Evolutionary conservation across 768 basidiomycete genomes (phyloP).

Genomic region (Tylopilus sp.): DNA sequence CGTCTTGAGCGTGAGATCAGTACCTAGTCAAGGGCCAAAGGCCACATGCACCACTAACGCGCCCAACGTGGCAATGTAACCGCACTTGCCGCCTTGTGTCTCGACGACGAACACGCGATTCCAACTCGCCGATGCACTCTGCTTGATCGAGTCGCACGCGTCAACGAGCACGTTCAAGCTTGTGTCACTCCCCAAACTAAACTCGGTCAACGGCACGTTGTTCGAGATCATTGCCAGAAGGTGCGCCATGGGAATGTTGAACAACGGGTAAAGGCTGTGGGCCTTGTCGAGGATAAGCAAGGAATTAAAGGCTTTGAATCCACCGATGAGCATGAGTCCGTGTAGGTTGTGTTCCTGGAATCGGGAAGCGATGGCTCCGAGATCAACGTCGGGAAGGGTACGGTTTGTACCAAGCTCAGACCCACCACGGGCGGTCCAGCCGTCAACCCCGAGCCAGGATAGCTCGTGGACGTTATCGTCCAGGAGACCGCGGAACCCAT

Average conservation of each 20-base stretch:
- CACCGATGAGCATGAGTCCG: constrained; percentile 85
- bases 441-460: constrained; percentile 95
- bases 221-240: constrained; percentile 97
- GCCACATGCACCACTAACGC: constrained; percentile 77
- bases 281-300: constrained; percentile 76
- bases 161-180: constrained; percentile 95
- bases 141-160: constrained; percentile 98
- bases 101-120: constrained; percentile 98
- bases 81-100: constrained; percentile 95
- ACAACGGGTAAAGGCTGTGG: constrained; percentile 79
- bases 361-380: constrained; percentile 85
- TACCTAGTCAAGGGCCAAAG: background rate
- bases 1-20: constrained; percentile 44
- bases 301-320: constrained; percentile 91
- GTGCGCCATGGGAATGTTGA: constrained; percentile 95
- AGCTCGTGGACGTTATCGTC: constrained; percentile 84
- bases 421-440: constrained; percentile 94
- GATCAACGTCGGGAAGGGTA: constrained; percentile 76
- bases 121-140: constrained; percentile 93
- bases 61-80: constrained; percentile 93
- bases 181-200: constrained; percentile 95
- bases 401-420: constrained; percentile 98
- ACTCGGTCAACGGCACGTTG: constrained; percentile 97
- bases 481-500: constrained; percentile 93
- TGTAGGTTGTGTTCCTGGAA: constrained; percentile 85